Evolutionary conservation across 192 early-diverging fungal genomes (phyloP).

Genomic region (Podila horticola): DNA sequence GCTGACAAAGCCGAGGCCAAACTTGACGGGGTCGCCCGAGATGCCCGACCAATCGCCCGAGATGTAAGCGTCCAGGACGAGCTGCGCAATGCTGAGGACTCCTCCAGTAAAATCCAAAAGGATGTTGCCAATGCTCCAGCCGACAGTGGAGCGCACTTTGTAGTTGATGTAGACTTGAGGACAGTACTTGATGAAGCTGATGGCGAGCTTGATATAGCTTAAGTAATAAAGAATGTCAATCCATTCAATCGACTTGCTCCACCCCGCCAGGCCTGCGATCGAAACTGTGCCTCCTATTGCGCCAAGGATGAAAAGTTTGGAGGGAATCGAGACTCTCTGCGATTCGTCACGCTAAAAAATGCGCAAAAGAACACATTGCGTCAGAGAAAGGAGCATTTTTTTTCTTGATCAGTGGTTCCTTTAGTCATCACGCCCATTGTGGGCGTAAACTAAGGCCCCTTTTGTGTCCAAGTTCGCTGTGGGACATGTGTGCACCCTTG

Average conservation of each 20-base stretch:
- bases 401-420: background rate
- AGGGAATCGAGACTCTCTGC: constrained; percentile 57
- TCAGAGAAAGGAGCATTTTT: background rate
- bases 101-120: constrained; percentile 89
- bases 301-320: constrained; percentile 55
- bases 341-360: constrained; percentile 43
- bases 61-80: constrained; percentile 75
- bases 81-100: constrained; percentile 74
- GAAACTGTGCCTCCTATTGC: constrained; percentile 4
- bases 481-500: background rate
- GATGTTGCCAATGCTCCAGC: constrained; percentile 91
- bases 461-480: background rate
- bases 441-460: background rate
- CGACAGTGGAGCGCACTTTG: constrained; percentile 76
- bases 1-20: constrained; percentile 79
- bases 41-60: constrained; percentile 71
- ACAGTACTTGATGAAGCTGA: constrained; percentile 81
- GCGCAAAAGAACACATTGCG: background rate
- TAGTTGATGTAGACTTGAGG: constrained; percentile 82
- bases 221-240: constrained; percentile 77
- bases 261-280: background rate
- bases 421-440: background rate
- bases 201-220: constrained; percentile 78
- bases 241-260: constrained; percentile 21
- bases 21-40: constrained; percentile 67